Evolutionary conservation across 2,329 filamentous ascomycete genomes (phyloP), one percentile per base, ranked within the genome.

Genomic region (Sphaerulina musiva): DNA sequence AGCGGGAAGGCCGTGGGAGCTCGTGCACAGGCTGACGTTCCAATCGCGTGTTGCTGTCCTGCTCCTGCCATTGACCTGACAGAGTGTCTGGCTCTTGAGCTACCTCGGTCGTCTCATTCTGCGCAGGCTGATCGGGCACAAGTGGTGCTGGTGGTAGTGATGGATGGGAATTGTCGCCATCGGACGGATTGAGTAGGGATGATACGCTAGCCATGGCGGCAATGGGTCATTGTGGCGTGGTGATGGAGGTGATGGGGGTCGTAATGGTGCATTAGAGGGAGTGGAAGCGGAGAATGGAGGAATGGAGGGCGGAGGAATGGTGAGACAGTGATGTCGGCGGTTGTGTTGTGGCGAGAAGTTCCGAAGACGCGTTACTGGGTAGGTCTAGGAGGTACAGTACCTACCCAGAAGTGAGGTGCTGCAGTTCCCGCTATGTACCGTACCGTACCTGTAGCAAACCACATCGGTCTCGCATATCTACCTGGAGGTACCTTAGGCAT

Each of bases 141-240:
- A 38, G 34, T 38, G 34, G 34, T n/a, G 34, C 5, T 38, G 8
- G 10, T 11, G 34, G 34, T 38, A n/a, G 34, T 38, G 34, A 38
- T n/a, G 34, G 12, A 11, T 38, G 34, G 4, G 34, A n/a, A 10
- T 17, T 7, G 40, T 32, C 44, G 45, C 58, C 58, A 31, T 66
- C 61, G 46, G 64, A 64, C 14, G 70, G 70, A 60, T 73, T 73
- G 55, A 72, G 66, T 52, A 73, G 64, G 23, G 64, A 65, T 23
- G 70, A 70, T 41, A 66, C 58, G 41, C 58, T 59, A 58, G 62
- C 59, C 63, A 66, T 65, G 52, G 46, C 32, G 55, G 48, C 41
- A n/a, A n/a, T 38, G 34, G 34, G 12, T 5, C 34, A 38, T 38
- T 38, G 34, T 8, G 6, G 20, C 23, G 42, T 17, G 41, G 26